Evolutionary conservation across 2,329 filamentous ascomycete species (phyloP), one percentile per base, ranked within the genome.

Genomic region (Cyphellophora attinorum): DNA sequence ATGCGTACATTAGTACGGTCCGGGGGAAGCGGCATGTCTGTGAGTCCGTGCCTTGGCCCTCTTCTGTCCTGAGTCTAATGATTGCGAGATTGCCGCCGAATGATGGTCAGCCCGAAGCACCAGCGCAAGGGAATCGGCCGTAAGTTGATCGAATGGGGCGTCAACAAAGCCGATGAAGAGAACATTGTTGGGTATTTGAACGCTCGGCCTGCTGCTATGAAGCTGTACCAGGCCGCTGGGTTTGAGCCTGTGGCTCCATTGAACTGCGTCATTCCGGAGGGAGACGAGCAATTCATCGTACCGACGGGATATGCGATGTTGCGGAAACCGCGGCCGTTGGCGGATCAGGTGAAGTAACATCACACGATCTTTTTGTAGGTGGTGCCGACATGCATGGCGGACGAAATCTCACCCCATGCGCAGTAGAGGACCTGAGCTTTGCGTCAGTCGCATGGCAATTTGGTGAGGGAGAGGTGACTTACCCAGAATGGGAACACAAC

Each of bases 401-500:
- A 19, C 15, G 33, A 44, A 27, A 46, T 37, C 32, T 46, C 40
- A 15, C 21, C 10, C 25, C 35, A 46, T 5, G 34, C 41, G 12
- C 30, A 19, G 29, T 38, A 41, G 12, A 46, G 37, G 10, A 46
- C n/a, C n/a, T n/a, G n/a, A n/a, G n/a, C n/a, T n/a, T n/a, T n/a
- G n/a, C n/a, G n/a, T n/a, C n/a, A n/a, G n/a, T n/a, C n/a, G n/a
- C n/a, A 38, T 29, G 16, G 19, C 29, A 13, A 76, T n/a, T n/a
- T n/a, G n/a, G n/a, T n/a, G n/a, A n/a, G n/a, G n/a, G n/a, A n/a
- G n/a, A n/a, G n/a, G n/a, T n/a, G n/a, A n/a, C n/a, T n/a, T n/a
- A n/a, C 65, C 70, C 71, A 77, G 13, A 68, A 40, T 1, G 74
- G 73, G 39, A 76, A 62, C 42, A 65, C 64, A 11, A 79, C 74